Conservation (phyloP, 345 rosid genomes). For the Acer negundo region DNA sequence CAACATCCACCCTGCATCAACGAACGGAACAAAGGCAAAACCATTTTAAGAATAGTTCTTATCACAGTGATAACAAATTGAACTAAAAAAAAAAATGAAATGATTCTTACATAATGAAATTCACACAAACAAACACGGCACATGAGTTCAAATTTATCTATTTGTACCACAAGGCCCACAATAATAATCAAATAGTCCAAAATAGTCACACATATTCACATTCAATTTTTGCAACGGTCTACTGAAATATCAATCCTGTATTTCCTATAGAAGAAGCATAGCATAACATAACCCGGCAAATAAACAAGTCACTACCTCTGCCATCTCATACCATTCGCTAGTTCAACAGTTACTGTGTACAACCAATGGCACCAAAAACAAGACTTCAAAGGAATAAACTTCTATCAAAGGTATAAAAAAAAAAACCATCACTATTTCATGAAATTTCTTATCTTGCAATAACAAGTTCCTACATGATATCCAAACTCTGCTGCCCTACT, state of each 20-base stretch:
- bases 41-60: background rate
- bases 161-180: background rate
- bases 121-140: background rate
- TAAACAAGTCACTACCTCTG: background rate
- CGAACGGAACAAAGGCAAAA: background rate
- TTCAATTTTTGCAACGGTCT: background rate
- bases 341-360: background rate
- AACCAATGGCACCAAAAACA: background rate
- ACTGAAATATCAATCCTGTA: background rate
- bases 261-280: background rate
- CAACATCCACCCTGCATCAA: constrained; percentile 89
- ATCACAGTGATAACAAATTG: background rate
- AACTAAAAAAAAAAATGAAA: background rate
- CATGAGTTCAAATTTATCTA: background rate
- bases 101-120: background rate
- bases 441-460: background rate
- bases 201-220: background rate
- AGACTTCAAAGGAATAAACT: background rate
- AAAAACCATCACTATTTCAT: background rate
- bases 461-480: background rate
- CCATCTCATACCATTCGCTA: background rate
- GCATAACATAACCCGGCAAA: background rate
- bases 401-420: background rate
- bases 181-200: background rate
- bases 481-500: background rate